Conservation (phyloP, 176 grass and related monocot genomes). For the Melocanna baccifera region DNA sequence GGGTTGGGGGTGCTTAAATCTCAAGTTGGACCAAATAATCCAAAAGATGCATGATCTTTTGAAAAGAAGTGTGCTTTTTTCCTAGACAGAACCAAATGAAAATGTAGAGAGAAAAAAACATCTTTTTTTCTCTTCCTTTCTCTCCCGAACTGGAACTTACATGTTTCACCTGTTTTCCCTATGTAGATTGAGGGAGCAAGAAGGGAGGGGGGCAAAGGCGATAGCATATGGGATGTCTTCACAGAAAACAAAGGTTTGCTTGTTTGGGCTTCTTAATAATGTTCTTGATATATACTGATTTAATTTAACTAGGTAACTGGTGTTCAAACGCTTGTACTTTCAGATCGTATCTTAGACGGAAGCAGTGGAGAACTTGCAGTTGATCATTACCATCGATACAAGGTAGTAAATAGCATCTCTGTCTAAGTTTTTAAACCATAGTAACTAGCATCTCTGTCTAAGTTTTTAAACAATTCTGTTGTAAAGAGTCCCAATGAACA, state of each 20-base stretch:
- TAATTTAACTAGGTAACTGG: not conserved
- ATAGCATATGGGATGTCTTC: conserved; percentile 96
- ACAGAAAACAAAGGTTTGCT: conserved; percentile 68
- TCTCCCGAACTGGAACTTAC: not conserved
- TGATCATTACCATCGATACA: conserved; percentile 96
- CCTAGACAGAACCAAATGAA: not conserved
- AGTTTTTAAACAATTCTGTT: not conserved
- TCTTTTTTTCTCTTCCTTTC: not conserved
- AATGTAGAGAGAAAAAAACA: not conserved
- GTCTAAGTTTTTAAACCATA: not conserved
- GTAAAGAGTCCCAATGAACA: not conserved
- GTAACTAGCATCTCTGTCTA: not conserved
- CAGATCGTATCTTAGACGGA: conserved; percentile 67
- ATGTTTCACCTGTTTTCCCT: not conserved
- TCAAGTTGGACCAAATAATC: not conserved
- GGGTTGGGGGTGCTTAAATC: not conserved
- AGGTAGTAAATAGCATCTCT: conserved; percentile 37
- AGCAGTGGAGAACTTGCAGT: conserved; percentile 80
- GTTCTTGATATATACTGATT: not conserved
- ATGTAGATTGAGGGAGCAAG: conserved; percentile 87
- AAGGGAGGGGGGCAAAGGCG: conserved; percentile 82
- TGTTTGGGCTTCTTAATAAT: not conserved
- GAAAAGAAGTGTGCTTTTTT: not conserved
- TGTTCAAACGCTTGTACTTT: conserved; percentile 36
- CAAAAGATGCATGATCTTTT: not conserved